phyloP scores from a whole-genome alignment of 495 filamentous ascomycete genomes.

The Astrothelium macrocarpum region DNA sequence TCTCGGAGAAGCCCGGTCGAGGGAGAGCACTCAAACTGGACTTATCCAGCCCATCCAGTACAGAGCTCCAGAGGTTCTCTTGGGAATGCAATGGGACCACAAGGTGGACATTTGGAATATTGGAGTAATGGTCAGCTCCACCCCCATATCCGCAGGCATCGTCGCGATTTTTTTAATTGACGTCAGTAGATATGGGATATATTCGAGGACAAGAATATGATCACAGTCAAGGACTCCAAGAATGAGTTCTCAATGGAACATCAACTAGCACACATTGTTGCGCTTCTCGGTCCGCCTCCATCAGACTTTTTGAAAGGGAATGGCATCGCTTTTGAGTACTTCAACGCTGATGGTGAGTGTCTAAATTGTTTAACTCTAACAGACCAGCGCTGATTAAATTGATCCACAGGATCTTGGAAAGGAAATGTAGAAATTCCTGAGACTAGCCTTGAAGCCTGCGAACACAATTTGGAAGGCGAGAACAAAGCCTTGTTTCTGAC shows the following conservation, averaged over 20 bases:
- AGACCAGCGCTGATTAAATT: neutral
- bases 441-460: neutral
- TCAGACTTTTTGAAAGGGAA: neutral
- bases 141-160: neutral
- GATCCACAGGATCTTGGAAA: neutral
- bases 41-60: conserved; percentile 28
- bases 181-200: neutral
- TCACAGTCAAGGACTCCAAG: neutral
- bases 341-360: neutral
- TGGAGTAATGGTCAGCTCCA: conserved; percentile 38
- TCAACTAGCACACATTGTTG: neutral
- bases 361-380: neutral
- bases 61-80: conserved; percentile 39
- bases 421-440: neutral
- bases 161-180: neutral
- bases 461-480: neutral
- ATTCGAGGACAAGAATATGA: neutral
- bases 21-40: neutral
- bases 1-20: conserved; percentile 36
- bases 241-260: neutral
- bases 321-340: neutral
- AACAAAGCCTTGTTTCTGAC: neutral
- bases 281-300: neutral
- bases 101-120: conserved; percentile 43
- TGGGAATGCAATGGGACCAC: conserved; percentile 36